Evolutionary conservation across 331 rosid species (phyloP), one percentile per base, ranked within the genome.

Genomic region (Erythrophleum ivorense): DNA sequence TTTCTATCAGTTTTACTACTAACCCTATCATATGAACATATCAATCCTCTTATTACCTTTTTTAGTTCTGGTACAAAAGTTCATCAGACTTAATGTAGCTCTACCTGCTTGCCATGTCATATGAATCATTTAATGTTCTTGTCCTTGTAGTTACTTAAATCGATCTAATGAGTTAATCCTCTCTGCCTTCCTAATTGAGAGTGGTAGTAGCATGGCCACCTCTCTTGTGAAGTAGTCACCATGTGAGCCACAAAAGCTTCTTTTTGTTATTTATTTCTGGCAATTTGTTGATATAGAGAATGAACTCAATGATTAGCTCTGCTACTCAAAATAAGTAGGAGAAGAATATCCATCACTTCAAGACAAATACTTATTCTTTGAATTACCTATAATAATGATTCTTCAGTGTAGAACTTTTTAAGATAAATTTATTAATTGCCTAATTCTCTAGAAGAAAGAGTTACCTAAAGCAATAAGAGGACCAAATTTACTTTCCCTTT

Each of bases 131-230:
- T 55, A 14, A 57, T 55, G 54, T 66, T 67, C 45, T 45, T 15
- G 34, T 75, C 57, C 54, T 55, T 21, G 46, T 80, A 41, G 64
- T 81, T 74, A 75, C 75, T 53, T 31, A 55, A 54, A 65, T 54
- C 10, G 76, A 31, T 65, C 53, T 55, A 6, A 5, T 45, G 36
- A 33, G 43, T 38, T 2, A 52, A 55, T 54, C 49, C n/a, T 13
- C 1, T 18, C 45, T 11, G 57, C 15, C 43, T 67, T 55, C 52
- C 71, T 67, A 65, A 43, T 81, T 81, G 76, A 54, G 24, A 66
- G 69, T 43, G 79, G 50, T 54, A 21, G 75, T 65, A 18, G 67
- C 29, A 3, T 66, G 31, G 68, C 48, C 24, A 40, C 73, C 75
- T 59, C 73, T 62, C 52, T 52, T 40, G 69, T 53, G 45, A 50